Evolutionary conservation across 768 basidiomycete species (phyloP).

Genomic region (Podaxis pistillaris): DNA sequence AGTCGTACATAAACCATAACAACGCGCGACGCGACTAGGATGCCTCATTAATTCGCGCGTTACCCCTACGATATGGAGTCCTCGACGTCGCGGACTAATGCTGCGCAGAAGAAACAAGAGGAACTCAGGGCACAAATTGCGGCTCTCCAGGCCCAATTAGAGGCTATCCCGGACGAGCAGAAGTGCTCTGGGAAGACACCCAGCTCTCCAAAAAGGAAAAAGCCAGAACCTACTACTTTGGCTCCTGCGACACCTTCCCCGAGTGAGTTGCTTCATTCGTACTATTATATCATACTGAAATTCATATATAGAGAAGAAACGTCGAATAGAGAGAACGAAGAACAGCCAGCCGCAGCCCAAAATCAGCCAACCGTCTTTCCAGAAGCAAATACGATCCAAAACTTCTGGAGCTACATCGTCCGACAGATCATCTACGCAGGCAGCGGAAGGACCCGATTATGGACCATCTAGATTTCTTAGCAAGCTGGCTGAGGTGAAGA

Average conservation of each 20-base stretch:
- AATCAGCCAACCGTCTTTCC: slow-evolving; percentile 6
- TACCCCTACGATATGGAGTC: slow-evolving; percentile 50
- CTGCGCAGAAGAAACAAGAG: slow-evolving; percentile 41
- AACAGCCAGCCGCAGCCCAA: slow-evolving; percentile 8
- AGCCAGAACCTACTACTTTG: slow-evolving; percentile 35
- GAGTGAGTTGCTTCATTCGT: slow-evolving; percentile 39
- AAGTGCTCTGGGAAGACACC: slow-evolving; percentile 19
- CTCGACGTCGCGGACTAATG: slow-evolving; percentile 37
- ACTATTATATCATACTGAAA: background rate
- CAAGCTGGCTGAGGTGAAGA: slow-evolving; percentile 43
- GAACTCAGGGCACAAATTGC: slow-evolving; percentile 57
- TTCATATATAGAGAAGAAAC: slow-evolving; percentile 35
- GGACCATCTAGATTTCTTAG: slow-evolving; percentile 52
- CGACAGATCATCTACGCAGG: slow-evolving; percentile 3
- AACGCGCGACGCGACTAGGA: slow-evolving; percentile 17
- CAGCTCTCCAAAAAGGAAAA: slow-evolving; percentile 49
- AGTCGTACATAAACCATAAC: slow-evolving; percentile 15
- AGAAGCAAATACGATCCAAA: background rate
- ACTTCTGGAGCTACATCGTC: slow-evolving; percentile 6
- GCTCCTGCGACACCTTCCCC: slow-evolving; percentile 68
- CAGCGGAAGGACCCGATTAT: slow-evolving; percentile 28
- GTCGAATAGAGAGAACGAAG: slow-evolving; percentile 33
- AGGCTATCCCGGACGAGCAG: slow-evolving; percentile 30
- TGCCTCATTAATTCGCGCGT: background rate
- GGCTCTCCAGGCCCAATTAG: slow-evolving; percentile 52